Evolutionary conservation across 352 stramenopile species (phyloP), one percentile per base, ranked within the genome.

Genomic region (Globisporangium mamillatum): DNA sequence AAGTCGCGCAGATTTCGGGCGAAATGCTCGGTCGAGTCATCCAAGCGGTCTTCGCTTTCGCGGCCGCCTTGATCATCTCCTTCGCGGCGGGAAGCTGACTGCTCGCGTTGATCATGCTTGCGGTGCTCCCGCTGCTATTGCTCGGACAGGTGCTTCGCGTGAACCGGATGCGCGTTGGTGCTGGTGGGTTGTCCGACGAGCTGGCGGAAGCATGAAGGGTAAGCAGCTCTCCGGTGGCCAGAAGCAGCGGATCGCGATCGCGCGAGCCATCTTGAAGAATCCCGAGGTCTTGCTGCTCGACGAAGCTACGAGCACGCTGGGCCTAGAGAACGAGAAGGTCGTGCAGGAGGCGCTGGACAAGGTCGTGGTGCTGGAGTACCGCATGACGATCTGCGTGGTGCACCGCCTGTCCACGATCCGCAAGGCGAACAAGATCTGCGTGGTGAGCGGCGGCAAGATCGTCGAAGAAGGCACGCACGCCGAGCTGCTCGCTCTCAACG

Each of bases 171-270:
- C 55, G 41, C 2, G 34, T 10, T 10, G 36, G 50, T 2, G 56
- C 64, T 2, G 50, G 59, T 4, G 41, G 70, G 5, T 58, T 48
- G 4, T n/a, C 71, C 29, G 71, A 79, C n/a, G 62, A 75, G 1
- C 68, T 79, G 9, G 67, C 76, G 9, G 74, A 79, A 0, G 94
- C 44, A 55, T 57, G 44, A 70, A 75, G 24, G 75, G 75, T n/a
- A 41, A 73, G 20, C 56, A 71, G 41, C 69, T 82, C 46, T 82
- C 74, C 86, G 97, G 97, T 57, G 95, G 96, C n/a, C 95, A 99
- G 78, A 98, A 99, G 75, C 98, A 99, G 80, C 88, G 97, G 32
- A 80, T 95, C 60, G 88, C 88, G 2, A 80, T 95, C 60, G 88
- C 88, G 2, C 80, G 88, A 22, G 88, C 88, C 10, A 98, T 74